A percentile compares a stretch with the other conserved stretches of the same genome.
phyloP scores from a whole-genome alignment of 1,284 basidiomycete species.

The Gymnopus androsaceus region DNA sequence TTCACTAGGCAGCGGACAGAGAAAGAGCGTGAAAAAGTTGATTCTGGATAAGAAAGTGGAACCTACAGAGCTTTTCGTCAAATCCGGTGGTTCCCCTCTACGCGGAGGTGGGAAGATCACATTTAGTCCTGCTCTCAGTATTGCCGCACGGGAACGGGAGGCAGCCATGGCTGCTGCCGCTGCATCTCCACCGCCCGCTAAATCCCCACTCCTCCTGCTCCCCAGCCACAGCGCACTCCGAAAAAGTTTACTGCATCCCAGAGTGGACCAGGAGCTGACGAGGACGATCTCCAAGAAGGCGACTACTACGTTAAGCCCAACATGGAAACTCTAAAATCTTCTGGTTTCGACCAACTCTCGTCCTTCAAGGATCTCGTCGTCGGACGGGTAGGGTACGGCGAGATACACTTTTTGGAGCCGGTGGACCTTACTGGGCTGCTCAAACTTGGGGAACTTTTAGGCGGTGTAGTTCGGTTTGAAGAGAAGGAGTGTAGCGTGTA shows the following conservation, averaged over 20 bases:
- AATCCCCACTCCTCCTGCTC: conserved; percentile 44
- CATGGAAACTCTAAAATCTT: conserved; percentile 67
- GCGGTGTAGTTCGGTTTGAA: conserved; percentile 88
- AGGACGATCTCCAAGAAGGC: conserved; percentile 67
- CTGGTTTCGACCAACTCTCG: conserved; percentile 73
- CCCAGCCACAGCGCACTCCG: conserved; percentile 37
- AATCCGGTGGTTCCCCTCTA: conserved; percentile 45
- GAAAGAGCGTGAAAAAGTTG: conserved; percentile 93
- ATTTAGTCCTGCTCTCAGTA: conserved; percentile 73
- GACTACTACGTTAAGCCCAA: conserved; percentile 89
- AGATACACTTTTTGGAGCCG: conserved; percentile 87
- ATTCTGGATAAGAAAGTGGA: conserved; percentile 84
- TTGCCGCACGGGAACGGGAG: conserved; percentile 73
- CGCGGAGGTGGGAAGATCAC: conserved; percentile 51
- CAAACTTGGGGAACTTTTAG: conserved; percentile 81
- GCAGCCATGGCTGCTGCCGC: conserved; percentile 34
- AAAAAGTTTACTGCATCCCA: conserved; percentile 53
- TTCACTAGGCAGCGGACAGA: conserved; percentile 65
- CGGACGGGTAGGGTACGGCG: conserved; percentile 88
- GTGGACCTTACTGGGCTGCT: conserved; percentile 90
- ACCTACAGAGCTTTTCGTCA: conserved; percentile 66
- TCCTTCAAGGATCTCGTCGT: conserved; percentile 79
- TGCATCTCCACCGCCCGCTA: conserved; percentile 32
- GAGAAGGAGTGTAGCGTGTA: conserved; percentile 94
- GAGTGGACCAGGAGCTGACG: conserved; percentile 30